Conservation (phyloP, 164 flowering plant species). For the Warburgia ugandensis region DNA sequence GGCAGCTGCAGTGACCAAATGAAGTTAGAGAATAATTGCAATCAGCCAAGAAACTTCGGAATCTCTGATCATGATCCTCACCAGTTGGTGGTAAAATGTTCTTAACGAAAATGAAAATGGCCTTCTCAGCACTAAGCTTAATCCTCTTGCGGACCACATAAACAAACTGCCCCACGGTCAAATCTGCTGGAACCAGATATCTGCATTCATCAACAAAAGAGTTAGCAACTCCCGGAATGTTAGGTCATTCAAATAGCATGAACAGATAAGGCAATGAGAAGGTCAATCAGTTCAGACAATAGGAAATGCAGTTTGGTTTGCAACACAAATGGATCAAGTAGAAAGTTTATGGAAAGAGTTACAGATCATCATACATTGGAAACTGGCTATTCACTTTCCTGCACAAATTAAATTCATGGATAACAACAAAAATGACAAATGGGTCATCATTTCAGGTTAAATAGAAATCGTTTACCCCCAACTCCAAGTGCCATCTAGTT, state of each 20-base stretch:
- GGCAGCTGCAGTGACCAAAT: constrained; percentile 42
- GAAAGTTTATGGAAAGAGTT: not conserved
- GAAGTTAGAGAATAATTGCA: not conserved
- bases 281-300: not conserved
- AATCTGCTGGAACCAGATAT: constrained; percentile 85
- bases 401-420: too few relatives aligned
- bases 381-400: not conserved
- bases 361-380: not conserved
- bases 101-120: constrained; percentile 75
- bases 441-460: too few relatives aligned
- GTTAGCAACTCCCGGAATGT: not conserved
- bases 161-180: constrained; percentile 84
- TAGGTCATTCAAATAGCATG: not conserved
- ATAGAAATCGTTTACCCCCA: too few relatives aligned
- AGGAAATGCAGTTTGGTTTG: not conserved
- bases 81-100: constrained; percentile 81
- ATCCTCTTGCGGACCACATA: constrained; percentile 88
- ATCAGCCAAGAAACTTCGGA: too few relatives aligned
- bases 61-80: constrained; percentile 9
- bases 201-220: constrained; percentile 28
- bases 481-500: too few relatives aligned
- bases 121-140: constrained; percentile 74
- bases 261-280: not conserved
- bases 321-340: not conserved
- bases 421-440: too few relatives aligned